A percentile compares a stretch with the other conserved stretches of the same genome.
phyloP scores from a whole-genome alignment of 352 stramenopile species.

The Phytopythium vexans region DNA sequence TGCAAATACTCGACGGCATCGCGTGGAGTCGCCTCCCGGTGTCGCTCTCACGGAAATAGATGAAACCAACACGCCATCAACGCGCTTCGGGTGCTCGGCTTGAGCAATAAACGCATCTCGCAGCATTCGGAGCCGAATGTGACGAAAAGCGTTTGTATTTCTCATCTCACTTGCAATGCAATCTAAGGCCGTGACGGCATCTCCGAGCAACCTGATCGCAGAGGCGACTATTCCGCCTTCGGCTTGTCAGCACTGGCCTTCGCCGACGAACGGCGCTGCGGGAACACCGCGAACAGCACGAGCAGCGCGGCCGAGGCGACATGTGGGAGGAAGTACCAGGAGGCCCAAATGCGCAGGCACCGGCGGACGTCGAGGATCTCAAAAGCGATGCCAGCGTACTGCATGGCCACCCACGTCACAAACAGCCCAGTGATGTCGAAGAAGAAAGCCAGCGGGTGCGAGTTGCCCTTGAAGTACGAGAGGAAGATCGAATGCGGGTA shows the following conservation, averaged over 20 bases:
- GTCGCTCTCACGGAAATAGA: too few relatives aligned
- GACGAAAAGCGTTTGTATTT: too few relatives aligned
- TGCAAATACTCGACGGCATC: too few relatives aligned
- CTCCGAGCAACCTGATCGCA: not conserved
- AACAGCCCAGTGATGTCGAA: slow-evolving; percentile 75
- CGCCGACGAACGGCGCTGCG: slow-evolving; percentile 26
- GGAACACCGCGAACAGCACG: slow-evolving; percentile 58
- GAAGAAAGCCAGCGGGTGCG: slow-evolving; percentile 68
- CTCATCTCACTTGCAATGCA: not conserved
- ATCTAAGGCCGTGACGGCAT: not conserved
- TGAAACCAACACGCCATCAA: too few relatives aligned
- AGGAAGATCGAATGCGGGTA: slow-evolving; percentile 80
- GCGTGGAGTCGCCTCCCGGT: too few relatives aligned
- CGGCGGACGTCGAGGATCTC: slow-evolving; percentile 78
- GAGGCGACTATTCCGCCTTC: slow-evolving; percentile 35
- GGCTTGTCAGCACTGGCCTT: not conserved
- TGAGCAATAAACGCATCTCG: too few relatives aligned
- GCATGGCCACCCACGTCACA: slow-evolving; percentile 82
- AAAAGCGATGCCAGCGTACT: slow-evolving; percentile 84
- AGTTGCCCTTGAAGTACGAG: slow-evolving; percentile 72
- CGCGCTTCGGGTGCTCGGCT: too few relatives aligned
- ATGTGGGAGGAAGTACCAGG: slow-evolving; percentile 82
- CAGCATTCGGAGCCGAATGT: too few relatives aligned
- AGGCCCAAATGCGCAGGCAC: slow-evolving; percentile 72
- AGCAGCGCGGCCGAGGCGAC: slow-evolving; percentile 55